phyloP scores from a whole-genome alignment of 2,329 filamentous ascomycete genomes.

The Penicillium sp. region DNA sequence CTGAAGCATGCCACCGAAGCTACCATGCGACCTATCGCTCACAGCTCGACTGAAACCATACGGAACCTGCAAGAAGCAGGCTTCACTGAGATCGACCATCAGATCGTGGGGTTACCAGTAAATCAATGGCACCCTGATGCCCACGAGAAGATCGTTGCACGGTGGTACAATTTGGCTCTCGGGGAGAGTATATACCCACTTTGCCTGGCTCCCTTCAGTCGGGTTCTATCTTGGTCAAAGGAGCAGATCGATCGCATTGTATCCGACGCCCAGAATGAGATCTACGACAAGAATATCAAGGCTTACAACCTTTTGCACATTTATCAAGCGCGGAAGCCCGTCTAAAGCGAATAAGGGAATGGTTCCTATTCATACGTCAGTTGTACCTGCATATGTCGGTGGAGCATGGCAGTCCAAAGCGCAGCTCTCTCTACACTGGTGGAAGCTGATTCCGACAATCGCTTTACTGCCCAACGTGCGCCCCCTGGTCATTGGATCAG shows the following conservation, averaged over 20 bases:
- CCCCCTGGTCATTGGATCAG: background rate
- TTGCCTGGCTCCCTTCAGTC: slow-evolving; percentile 68
- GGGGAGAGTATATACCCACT: slow-evolving; percentile 69
- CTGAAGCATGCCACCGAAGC: slow-evolving; percentile 65
- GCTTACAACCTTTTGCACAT: slow-evolving; percentile 60
- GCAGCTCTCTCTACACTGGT: background rate
- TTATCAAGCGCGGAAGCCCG: slow-evolving; percentile 42
- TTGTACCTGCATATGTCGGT: background rate
- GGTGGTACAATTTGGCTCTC: slow-evolving; percentile 80
- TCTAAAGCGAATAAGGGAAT: slow-evolving; percentile 11
- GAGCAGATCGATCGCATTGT: slow-evolving; percentile 63
- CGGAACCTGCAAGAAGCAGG: slow-evolving; percentile 64
- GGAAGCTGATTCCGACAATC: background rate
- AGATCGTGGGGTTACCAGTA: slow-evolving; percentile 65
- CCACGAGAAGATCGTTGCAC: slow-evolving; percentile 64
- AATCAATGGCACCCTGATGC: slow-evolving; percentile 68
- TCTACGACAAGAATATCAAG: slow-evolving; percentile 64
- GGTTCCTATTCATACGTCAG: background rate
- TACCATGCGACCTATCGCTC: slow-evolving; percentile 62
- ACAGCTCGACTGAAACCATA: slow-evolving; percentile 57
- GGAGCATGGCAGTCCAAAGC: background rate
- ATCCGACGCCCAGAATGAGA: slow-evolving; percentile 62
- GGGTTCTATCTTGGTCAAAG: slow-evolving; percentile 57
- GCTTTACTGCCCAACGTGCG: background rate
- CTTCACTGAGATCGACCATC: slow-evolving; percentile 74